Conservation (phyloP, 331 rosid genomes). For the Acacia pycnantha region DNA sequence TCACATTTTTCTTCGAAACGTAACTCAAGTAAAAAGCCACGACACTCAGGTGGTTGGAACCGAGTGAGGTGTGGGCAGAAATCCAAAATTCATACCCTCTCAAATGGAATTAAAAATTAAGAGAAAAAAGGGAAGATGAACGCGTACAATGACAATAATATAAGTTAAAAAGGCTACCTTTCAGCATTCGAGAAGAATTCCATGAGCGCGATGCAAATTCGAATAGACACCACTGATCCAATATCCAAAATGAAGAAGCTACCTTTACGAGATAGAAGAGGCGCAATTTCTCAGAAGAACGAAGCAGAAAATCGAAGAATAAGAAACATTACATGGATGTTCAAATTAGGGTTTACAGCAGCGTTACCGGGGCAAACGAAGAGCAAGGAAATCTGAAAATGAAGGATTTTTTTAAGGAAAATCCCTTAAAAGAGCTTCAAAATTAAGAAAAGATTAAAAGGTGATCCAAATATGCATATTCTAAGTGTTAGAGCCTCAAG, state of each 20-base stretch:
- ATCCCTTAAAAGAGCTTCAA: no score
- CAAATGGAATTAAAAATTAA: not conserved
- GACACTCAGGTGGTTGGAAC: not conserved
- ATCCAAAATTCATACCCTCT: not conserved
- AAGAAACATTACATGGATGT: not conserved
- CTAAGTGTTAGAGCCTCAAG: no score
- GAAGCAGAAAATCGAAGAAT: not conserved
- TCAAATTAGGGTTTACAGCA: conserved; percentile 16
- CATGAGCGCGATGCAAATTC: not conserved
- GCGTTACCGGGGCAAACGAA: not conserved
- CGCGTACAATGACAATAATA: not conserved
- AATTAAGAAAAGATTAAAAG: no score
- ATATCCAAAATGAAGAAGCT: not conserved
- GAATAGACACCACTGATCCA: not conserved
- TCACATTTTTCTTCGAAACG: not conserved
- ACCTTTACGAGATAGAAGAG: not conserved
- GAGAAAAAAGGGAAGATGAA: not conserved
- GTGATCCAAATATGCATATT: no score
- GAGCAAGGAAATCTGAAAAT: no score
- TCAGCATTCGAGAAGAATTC: not conserved
- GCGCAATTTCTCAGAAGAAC: not conserved
- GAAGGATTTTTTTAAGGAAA: no score
- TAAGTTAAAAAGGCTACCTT: conserved; percentile 3
- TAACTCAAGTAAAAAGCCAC: not conserved
- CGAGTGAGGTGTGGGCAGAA: not conserved